These are phyloP conservation scores for Cucumis hystrix DNA, from an alignment of 306 rosid species.

Conservation along the genomic window DNA sequence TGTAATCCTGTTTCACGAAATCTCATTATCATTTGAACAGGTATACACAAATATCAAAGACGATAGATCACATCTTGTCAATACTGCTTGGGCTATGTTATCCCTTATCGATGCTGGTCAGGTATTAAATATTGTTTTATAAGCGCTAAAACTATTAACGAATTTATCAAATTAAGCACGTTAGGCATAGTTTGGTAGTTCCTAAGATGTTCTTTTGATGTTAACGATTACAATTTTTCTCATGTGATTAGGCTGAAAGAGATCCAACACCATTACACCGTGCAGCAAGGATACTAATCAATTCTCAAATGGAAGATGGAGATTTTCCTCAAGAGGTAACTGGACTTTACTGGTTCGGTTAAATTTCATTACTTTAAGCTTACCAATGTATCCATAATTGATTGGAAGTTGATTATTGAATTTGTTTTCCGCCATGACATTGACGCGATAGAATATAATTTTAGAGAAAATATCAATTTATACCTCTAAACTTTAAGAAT, in stretches of 20 bases:
- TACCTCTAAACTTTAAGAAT: too few species aligned
- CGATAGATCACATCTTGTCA: constrained; percentile 21
- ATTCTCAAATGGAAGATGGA: constrained; percentile 21
- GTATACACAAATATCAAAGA: constrained; percentile 20
- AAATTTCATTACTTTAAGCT: background rate
- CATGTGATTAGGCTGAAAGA: constrained; percentile 12
- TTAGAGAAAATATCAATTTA: too few species aligned
- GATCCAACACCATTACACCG: constrained; percentile 22
- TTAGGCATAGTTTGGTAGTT: background rate
- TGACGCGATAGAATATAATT: background rate
- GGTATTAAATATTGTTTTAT: constrained; percentile 7
- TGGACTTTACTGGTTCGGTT: background rate
- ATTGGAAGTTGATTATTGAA: background rate
- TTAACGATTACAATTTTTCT: background rate
- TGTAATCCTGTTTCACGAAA: background rate
- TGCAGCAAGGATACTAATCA: constrained; percentile 15
- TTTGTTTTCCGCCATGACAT: background rate
- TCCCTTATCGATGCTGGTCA: constrained; percentile 27
- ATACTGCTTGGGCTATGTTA: constrained; percentile 26
- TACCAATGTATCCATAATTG: background rate
- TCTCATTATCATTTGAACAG: constrained; percentile 1
- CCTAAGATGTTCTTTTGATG: background rate
- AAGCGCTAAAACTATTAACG: background rate
- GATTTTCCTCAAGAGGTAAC: constrained; percentile 26
- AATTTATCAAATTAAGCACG: background rate